phyloP scores from a whole-genome alignment of 192 early-diverging fungal species.

The Coemansia umbellata region DNA sequence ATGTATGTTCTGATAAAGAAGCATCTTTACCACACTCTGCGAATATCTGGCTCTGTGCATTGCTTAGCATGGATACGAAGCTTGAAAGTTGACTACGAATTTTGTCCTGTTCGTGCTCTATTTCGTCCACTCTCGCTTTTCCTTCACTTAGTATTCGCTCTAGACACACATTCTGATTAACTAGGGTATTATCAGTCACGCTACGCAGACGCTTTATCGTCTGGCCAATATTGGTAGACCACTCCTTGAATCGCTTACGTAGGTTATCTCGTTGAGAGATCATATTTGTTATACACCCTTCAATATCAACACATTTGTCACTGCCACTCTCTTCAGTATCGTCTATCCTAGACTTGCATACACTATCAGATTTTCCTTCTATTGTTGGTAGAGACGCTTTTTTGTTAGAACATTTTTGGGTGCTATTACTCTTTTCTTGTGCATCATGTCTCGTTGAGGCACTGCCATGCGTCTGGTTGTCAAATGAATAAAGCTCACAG shows the following conservation, averaged over 20 bases:
- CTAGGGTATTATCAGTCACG: conserved; percentile 41
- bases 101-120: conserved; percentile 20
- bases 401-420: too few relatives aligned
- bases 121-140: conserved; percentile 24
- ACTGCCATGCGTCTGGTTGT: not conserved
- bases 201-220: conserved; percentile 16
- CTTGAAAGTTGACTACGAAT: conserved; percentile 32
- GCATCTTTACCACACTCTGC: conserved; percentile 1
- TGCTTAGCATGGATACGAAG: conserved; percentile 41
- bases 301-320: conserved; percentile 7
- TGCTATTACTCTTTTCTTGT: not conserved
- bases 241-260: conserved; percentile 44
- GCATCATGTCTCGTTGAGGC: not conserved
- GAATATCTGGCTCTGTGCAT: conserved; percentile 40
- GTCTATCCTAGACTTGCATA: not conserved
- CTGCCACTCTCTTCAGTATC: not conserved
- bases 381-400: too few relatives aligned
- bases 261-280: conserved; percentile 31
- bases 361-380: too few relatives aligned
- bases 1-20: too few relatives aligned
- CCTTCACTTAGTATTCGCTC: conserved; percentile 29
- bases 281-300: conserved; percentile 24
- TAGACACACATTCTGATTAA: conserved; percentile 40
- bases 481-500: not conserved
- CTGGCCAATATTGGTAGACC: conserved; percentile 21